Evolutionary conservation across 352 stramenopile genomes (phyloP), one percentile per base, ranked within the genome.

Genomic region (Stephanocyclus meneghinianus): DNA sequence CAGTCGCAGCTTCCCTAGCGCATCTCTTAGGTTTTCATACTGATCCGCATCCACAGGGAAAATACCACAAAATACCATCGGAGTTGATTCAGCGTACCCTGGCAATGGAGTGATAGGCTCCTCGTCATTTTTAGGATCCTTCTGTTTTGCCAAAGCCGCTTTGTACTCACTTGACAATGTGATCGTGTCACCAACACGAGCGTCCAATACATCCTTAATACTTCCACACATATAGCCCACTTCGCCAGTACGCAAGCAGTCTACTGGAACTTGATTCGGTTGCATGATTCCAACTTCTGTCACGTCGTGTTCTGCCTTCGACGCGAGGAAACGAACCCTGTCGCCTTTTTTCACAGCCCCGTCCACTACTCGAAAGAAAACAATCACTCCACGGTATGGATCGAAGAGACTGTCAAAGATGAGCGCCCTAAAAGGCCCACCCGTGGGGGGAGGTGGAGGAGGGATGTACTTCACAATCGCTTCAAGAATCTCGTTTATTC

Each of bases 11-110:
- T 99, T 99, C 69, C 98, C 97, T 42, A 99, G 94, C 16, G 96
- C 95, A 13, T 97, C 94, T 48, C 97, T 93, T 66, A 99, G 88
- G 61, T 96, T 95, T 73, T 99, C 97, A 80, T 99, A 99, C 44
- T 97, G 96, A 80, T 96, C 97, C 44, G 98, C 96, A 78, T 99
- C 97, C 0, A 97, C 97, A 9, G 97, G 97, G 74, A 98, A 99
- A 83, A 99, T 93, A 75, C 96, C 97, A 44, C 95, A 97, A 90
- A 98, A 99, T 5, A 99, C 96, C 97, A 99, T 99, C 29, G 94
- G 94, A 44, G 89, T 86, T 55, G 91, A 86, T 47, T 95, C 91
- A 37, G 85, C 42, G 81, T 96, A 97, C 26, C 92, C 92, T 2
- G 90, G 87, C 7, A 96, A 63, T 29, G 91, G 74, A 61, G 44